phyloP scores from a whole-genome alignment of 2,329 filamentous ascomycete genomes.

The Colletotrichum sansevieriae region DNA sequence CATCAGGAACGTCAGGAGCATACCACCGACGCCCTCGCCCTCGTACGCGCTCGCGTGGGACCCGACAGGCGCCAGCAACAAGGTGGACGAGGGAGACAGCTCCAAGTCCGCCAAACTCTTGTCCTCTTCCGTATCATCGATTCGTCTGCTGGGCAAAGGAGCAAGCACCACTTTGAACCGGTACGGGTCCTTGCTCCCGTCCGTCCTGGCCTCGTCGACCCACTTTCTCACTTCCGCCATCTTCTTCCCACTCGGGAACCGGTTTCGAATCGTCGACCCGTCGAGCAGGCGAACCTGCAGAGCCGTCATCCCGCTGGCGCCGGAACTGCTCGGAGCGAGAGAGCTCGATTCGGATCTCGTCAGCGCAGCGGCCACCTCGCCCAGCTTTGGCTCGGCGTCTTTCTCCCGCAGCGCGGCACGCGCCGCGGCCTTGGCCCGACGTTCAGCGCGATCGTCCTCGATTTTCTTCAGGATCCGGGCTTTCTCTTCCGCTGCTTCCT shows the following conservation, averaged over 20 bases:
- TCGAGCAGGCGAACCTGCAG: slow-evolving; percentile 88
- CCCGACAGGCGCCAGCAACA: slow-evolving; percentile 82
- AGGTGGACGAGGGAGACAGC: slow-evolving; percentile 82
- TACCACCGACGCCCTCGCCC: slow-evolving; percentile 43
- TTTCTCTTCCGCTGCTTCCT: slow-evolving; percentile 76
- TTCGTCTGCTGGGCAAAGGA: slow-evolving; percentile 79
- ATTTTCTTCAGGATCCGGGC: slow-evolving; percentile 80
- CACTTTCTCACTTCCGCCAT: slow-evolving; percentile 80
- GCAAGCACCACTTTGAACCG: slow-evolving; percentile 87
- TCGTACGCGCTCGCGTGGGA: slow-evolving; percentile 59
- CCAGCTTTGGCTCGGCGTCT: slow-evolving; percentile 46
- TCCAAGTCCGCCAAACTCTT: slow-evolving; percentile 77
- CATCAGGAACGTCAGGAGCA: slow-evolving; percentile 20
- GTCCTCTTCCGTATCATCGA: slow-evolving; percentile 82
- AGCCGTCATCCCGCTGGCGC: slow-evolving; percentile 55
- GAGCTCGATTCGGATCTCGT: slow-evolving; percentile 51
- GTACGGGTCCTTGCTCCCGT: slow-evolving; percentile 73
- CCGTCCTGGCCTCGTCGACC: slow-evolving; percentile 75
- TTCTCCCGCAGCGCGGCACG: slow-evolving; percentile 57
- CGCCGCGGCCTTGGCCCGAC: slow-evolving; percentile 68
- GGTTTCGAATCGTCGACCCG: slow-evolving; percentile 80
- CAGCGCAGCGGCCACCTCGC: slow-evolving; percentile 48
- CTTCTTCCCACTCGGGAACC: slow-evolving; percentile 73
- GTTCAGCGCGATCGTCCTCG: slow-evolving; percentile 79
- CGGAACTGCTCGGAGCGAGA: slow-evolving; percentile 46